phyloP scores from a whole-genome alignment of 2,329 filamentous ascomycete species.

The Nemania sp. region DNA sequence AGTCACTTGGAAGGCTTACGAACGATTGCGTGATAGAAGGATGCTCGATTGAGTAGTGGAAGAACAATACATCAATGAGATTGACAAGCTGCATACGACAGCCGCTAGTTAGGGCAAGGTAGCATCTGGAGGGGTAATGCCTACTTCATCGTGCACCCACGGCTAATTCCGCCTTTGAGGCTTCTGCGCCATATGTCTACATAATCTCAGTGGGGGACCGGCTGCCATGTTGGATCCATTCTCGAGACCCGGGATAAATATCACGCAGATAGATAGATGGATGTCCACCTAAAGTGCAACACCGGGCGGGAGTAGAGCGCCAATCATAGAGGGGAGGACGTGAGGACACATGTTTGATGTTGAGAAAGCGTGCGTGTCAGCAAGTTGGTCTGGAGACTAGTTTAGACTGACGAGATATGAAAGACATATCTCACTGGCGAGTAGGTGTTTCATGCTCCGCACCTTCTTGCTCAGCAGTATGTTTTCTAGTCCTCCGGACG shows the following conservation, averaged over 20 bases:
- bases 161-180: constrained; percentile 8
- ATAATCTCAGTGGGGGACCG: constrained; percentile 11
- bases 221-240: constrained; percentile 15
- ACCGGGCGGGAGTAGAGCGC: constrained; percentile 19
- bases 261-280: constrained; percentile 18
- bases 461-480: not conserved
- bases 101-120: not conserved
- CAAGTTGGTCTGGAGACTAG: constrained; percentile 17
- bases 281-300: constrained; percentile 31
- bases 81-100: not conserved
- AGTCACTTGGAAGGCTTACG: not conserved
- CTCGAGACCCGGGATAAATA: constrained; percentile 29
- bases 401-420: not conserved
- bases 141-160: constrained; percentile 11
- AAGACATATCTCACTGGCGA: not conserved
- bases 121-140: not conserved
- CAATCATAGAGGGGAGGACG: constrained; percentile 20
- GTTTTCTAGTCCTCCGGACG: not conserved
- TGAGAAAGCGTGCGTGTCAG: constrained; percentile 2
- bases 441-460: not conserved
- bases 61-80: not conserved
- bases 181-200: not conserved
- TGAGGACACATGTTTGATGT: constrained; percentile 14
- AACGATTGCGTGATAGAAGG: not conserved
- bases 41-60: not conserved